Evolutionary conservation across 106 monocot genomes (phyloP), one percentile per base, ranked within the genome.

Genomic region (Apostasia shenzhenica): DNA sequence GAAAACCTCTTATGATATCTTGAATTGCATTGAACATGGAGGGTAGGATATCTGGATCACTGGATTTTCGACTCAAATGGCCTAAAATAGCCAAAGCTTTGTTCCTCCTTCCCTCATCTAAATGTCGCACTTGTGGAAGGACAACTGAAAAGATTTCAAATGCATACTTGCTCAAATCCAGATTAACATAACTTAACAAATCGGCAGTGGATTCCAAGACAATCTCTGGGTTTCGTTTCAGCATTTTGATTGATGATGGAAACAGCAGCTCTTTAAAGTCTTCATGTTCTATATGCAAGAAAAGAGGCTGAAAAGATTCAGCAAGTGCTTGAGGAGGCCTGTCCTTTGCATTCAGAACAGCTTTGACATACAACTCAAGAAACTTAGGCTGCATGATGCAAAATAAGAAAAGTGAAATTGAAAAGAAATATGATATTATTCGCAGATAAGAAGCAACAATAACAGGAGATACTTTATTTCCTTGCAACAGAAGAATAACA

Each of bases 151-250:
- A 74, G 73, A 90, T 87, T 55, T 99, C 93, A 44, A 52, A 14
- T 12, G 78, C 78, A 77, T 99, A 99, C 76, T 90, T 99, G 81
- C 99, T 99, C 73, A 99, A 75, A 75, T 99, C 99, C 54, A 99
- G 69, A 45, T 81, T 83, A 54, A 85, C 72, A 14, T 79, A 80
- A 43, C 74, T 72, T 43, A 93, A 57, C 26, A 99, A 67, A 82
- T 81, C 77, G 45, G 55, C 82, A 67, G 85, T 78, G 8, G 99
- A 87, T 73, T 93, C 93, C 73, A 90, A 73, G 13, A 93, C 83
- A n/a, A 90, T 81, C 76, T 99, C 99, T 41, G 99, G 99, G 77
- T 99, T 99, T 69, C 99, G 76, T 70, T 93, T 99, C 48, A 99
- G 79, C 87, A 87, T 93, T 77, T 84, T 99, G 49, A 99, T 61